Percentiles rank a stretch among this genome's conserved stretches.
phyloP scores from a whole-genome alignment of 441 rosid species.

The Dalechampia spathulata region DNA sequence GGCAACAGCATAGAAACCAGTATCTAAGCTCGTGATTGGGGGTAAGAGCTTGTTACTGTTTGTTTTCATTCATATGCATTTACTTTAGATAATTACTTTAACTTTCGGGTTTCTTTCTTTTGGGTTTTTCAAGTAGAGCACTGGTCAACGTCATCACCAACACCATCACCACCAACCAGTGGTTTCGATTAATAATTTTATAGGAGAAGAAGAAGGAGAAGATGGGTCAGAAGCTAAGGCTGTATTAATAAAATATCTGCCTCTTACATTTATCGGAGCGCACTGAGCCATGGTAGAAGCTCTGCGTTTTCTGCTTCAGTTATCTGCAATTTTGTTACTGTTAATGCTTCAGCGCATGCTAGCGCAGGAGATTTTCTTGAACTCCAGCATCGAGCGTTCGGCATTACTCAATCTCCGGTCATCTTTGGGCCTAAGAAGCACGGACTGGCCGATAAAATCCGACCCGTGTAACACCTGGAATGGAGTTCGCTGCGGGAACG shows the following conservation, averaged over 20 bases:
- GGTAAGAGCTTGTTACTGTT: constrained; percentile 36
- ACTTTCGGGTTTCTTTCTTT: background rate
- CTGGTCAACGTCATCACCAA: background rate
- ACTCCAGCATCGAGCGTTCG: constrained; percentile 33
- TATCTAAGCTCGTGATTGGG: constrained; percentile 46
- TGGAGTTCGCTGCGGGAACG: constrained; percentile 56
- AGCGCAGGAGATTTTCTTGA: constrained; percentile 29
- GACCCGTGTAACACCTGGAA: constrained; percentile 67
- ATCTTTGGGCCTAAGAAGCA: constrained; percentile 65
- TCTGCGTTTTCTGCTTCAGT: constrained; percentile 7
- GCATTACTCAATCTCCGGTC: constrained; percentile 73
- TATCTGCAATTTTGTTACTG: constrained; percentile 18
- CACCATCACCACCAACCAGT: background rate
- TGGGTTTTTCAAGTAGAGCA: background rate
- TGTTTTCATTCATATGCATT: background rate
- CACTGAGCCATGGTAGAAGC: constrained; percentile 21
- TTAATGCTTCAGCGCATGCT: constrained; percentile 26
- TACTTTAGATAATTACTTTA: background rate
- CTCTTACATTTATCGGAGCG: background rate
- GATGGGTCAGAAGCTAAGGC: constrained; percentile 5
- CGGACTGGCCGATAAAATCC: constrained; percentile 75
- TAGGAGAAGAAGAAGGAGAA: constrained; percentile 5
- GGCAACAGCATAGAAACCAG: constrained; percentile 21
- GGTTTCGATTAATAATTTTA: background rate
- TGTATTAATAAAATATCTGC: background rate